Evolutionary conservation across 2,329 filamentous ascomycete species (phyloP), one percentile per base, ranked within the genome.

Genomic region (Lomentospora prolificans): DNA sequence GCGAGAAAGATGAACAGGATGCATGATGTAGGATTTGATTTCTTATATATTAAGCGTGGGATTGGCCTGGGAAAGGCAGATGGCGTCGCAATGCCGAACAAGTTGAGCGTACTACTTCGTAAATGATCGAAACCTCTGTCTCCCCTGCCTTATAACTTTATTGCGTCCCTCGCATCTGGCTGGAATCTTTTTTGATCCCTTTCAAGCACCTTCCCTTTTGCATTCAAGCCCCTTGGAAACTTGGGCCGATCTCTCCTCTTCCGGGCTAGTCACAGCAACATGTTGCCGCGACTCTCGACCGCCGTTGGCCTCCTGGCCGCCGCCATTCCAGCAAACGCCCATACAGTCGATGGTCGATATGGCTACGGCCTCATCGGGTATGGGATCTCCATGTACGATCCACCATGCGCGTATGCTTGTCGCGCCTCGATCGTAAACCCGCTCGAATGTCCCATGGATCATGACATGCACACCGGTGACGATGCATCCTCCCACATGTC

Each of bases 351-450:
- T n/a, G 55, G 55, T 12, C 55, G 55, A 8, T 31, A 28, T 17
- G 55, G 55, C 14, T 44, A 61, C 22, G 63, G 62, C 33, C 57
- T 65, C 56, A 61, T 64, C 48, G 62, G 62, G 27, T 63, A 62
- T 48, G 60, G 62, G n/a, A 64, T 65, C 55, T 57, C 53, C 61
- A 76, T 88, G n/a, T 86, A 84, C 74, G 86, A 87, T 67, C 73
- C 79, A 1, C 81, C 86, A n/a, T 82, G 77, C 33, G 71, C 76
- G 0, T 85, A 84, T 59, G 83, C 83, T 0, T 76, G 73, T 0
- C 81, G 85, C 59, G 68, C 74, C 65, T 56, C 56, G 5, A 33
- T 60, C 31, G 17, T 50, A 3, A 48, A 22, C 3, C 17, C 24
- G 5, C 39, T 53, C n/a, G 25, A 44, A 5, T 53, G 50, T 17